Evolutionary conservation across 78 protist species (phyloP).

Genomic region (Dictyostelium intermedium): DNA sequence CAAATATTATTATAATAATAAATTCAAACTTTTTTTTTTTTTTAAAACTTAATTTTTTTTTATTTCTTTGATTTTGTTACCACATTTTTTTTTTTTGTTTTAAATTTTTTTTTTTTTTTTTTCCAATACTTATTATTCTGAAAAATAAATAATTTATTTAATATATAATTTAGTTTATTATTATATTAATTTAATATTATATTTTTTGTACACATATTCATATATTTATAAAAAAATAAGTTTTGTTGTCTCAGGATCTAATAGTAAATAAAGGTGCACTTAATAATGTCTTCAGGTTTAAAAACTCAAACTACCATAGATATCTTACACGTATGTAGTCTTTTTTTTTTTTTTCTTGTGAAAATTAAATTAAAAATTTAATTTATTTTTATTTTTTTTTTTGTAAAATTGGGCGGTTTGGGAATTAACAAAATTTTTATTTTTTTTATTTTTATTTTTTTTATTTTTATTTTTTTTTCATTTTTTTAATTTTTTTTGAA

Average conservation of each 20-base stretch:
- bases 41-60: not conserved
- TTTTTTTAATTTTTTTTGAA: not conserved
- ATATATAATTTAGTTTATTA: not conserved
- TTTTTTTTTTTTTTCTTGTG: no score
- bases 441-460: no score
- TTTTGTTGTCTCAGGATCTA: not conserved
- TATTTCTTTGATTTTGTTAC: not conserved
- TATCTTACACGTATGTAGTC: conserved; percentile 2
- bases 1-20: not conserved
- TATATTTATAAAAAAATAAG: no score
- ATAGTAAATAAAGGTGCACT: not conserved
- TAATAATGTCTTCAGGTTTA: conserved; percentile 56
- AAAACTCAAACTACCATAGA: conserved; percentile 12
- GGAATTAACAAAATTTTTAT: no score
- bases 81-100: not conserved
- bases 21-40: not conserved
- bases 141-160: not conserved
- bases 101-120: no score
- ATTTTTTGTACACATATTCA: not conserved
- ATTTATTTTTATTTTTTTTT: no score
- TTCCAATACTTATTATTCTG: not conserved
- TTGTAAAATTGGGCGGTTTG: not conserved
- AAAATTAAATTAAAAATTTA: no score
- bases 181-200: no score
- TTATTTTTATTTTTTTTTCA: not conserved